Evolutionary conservation across 176 grass and related monocot species (phyloP), one percentile per base, ranked within the genome.

Genomic region (Oropetium thomaeum): DNA sequence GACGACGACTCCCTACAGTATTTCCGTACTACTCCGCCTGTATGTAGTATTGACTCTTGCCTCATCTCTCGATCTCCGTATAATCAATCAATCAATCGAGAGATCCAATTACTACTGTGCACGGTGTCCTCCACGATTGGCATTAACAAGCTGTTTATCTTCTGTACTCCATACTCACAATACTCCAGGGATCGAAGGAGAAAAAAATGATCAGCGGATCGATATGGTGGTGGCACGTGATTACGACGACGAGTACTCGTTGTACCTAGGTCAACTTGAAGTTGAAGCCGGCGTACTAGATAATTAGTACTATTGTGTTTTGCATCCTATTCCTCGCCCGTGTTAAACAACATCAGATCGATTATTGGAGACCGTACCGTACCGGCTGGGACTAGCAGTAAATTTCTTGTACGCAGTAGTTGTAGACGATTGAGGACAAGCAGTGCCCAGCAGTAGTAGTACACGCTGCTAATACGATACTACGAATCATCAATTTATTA

Each of bases 51-150:
- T 54, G 74, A 79, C 74, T 34, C 16, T 29, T 84, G 75, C 44
- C 78, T 59, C 37, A 35, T 16, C n/a, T 49, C 67, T 70, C 45
- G 68, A 33, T 70, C 28, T 0, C 16, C 61, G 73, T 35, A 26
- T 53, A 8, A 2, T 54, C 14, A n/a, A 51, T 51, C 47, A 8
- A 51, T n/a, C 17, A 32, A 11, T 3, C 23, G 38, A n/a, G n/a
- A n/a, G n/a, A n/a, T n/a, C n/a, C n/a, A n/a, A n/a, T n/a, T n/a
- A n/a, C n/a, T n/a, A n/a, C n/a, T n/a, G n/a, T n/a, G n/a, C n/a
- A n/a, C n/a, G n/a, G n/a, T n/a, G n/a, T n/a, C n/a, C n/a, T 67
- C 75, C 68, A 40, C 47, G 64, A 27, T 70, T 71, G 22, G 64
- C 32, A 32, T 25, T 69, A 48, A n/a, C 34, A 71, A 60, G 65